Base-by-base conservation (phyloP, 2,329 filamentous ascomycete genomes). In the Botrytis fabae region DNA sequence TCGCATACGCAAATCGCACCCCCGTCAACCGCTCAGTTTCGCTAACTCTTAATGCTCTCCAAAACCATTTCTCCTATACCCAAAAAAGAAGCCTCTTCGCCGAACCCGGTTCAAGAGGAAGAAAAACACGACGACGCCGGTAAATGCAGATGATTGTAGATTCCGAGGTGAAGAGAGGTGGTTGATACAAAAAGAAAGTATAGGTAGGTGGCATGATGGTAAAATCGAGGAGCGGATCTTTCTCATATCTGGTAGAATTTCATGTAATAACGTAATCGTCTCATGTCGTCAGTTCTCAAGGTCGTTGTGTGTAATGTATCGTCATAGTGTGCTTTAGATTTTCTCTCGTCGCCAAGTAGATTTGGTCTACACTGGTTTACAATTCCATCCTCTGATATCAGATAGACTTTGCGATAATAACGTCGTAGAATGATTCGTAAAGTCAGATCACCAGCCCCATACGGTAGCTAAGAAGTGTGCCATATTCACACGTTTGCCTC, bases 401-500 rank as follows among this genome's bases (percentile, higher is more conserved):
- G 38, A 28, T 40, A n/a, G 22, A 18, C 28, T 66, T 66, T 40
- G 25, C 20, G 16, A 40, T 28, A 28, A 32, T 22, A 35, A n/a
- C n/a, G 16, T 28, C 12, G 32, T 54, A 9, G 35, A 61, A 62
- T 62, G 40, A 28, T 61, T 59, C 42, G 20, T 40, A 2, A 38
- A 62, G 51, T n/a, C 12, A 38, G 46, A 57, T 69, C 70, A 91
- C 96, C 96, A 99, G 74, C 95, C 96, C 96, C 96, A 99, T 61
- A 99, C 96, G 79, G 96, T 94, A 75, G 91, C 90, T 74, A 99
- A 88, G 83, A 98, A 99, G 80, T 94, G 93, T 77, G 90, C 90
- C 95, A 99, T 98, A 83, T 98, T 98, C 81, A 99, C 96, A 78
- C 96, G 93, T 86, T 98, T 98, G 71, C 90, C 87, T 80, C 92